Conservation (phyloP, 73 alveolate genomes). For the Stentor roeselii region DNA sequence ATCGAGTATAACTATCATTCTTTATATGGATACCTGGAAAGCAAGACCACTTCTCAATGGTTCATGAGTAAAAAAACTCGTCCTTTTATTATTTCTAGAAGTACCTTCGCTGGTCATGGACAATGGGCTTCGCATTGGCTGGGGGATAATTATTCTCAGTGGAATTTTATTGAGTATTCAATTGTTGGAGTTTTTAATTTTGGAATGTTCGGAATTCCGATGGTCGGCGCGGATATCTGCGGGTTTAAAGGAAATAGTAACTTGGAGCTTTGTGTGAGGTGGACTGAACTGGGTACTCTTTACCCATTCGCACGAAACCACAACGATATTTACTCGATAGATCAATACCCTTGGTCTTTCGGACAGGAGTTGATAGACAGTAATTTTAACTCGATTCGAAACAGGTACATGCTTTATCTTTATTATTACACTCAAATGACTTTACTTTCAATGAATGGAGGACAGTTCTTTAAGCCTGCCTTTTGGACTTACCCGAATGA, state of each 20-base stretch:
- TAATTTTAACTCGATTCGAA: constrained; percentile 59
- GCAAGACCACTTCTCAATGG: not conserved
- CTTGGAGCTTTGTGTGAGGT: constrained; percentile 72
- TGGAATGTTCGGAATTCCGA: constrained; percentile 93
- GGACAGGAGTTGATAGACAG: constrained; percentile 47
- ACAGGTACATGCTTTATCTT: constrained; percentile 80
- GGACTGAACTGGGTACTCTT: constrained; percentile 76
- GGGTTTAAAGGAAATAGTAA: constrained; percentile 77
- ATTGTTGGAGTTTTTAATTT: constrained; percentile 85
- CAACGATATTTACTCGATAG: constrained; percentile 36
- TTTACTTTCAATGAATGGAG: constrained; percentile 57
- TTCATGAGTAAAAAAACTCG: constrained; percentile 42
- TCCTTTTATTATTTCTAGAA: constrained; percentile 81
- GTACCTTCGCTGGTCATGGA: constrained; percentile 85
- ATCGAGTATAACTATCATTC: not conserved
- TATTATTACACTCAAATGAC: constrained; percentile 72
- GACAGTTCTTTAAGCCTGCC: constrained; percentile 83
- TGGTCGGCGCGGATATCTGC: constrained; percentile 94
- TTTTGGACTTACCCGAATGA: constrained; percentile 85
- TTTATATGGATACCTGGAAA: constrained; percentile 1
- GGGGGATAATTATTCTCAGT: constrained; percentile 82
- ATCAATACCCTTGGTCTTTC: constrained; percentile 54
- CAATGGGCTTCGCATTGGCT: constrained; percentile 84
- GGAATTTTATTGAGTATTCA: constrained; percentile 75
- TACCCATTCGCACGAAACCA: constrained; percentile 91